phyloP scores from a whole-genome alignment of 2,329 filamentous ascomycete genomes.

The Alternaria brassicae region DNA sequence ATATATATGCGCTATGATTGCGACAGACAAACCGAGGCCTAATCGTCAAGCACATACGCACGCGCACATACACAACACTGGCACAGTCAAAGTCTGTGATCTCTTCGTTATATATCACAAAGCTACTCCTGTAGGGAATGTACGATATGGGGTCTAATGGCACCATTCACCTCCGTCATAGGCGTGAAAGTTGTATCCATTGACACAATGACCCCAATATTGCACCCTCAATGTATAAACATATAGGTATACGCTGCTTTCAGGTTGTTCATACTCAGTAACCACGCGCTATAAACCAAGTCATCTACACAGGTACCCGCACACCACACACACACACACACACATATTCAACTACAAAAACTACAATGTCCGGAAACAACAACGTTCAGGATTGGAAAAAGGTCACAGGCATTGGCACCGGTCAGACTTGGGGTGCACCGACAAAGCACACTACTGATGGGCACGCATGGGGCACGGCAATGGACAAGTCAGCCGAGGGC shows the following conservation, averaged over 20 bases:
- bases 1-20: background rate
- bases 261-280: background rate
- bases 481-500: background rate
- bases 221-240: background rate
- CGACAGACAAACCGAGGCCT: background rate
- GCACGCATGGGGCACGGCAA: background rate
- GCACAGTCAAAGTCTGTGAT: background rate
- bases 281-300: background rate
- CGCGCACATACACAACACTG: background rate
- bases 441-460: background rate
- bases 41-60: background rate
- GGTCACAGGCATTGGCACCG: slow-evolving; percentile 12
- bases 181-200: background rate
- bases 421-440: slow-evolving; percentile 8
- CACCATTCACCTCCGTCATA: background rate
- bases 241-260: background rate
- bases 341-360: background rate
- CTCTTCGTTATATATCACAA: background rate
- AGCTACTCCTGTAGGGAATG: background rate
- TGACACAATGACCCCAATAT: background rate
- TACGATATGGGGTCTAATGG: background rate
- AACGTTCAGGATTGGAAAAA: background rate
- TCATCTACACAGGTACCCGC: background rate
- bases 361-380: background rate
- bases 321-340: background rate